A percentile compares a stretch with the other conserved stretches of the same genome.
Conservation (phyloP, 768 basidiomycete species). For the Symmetrospora coprosmae region DNA sequence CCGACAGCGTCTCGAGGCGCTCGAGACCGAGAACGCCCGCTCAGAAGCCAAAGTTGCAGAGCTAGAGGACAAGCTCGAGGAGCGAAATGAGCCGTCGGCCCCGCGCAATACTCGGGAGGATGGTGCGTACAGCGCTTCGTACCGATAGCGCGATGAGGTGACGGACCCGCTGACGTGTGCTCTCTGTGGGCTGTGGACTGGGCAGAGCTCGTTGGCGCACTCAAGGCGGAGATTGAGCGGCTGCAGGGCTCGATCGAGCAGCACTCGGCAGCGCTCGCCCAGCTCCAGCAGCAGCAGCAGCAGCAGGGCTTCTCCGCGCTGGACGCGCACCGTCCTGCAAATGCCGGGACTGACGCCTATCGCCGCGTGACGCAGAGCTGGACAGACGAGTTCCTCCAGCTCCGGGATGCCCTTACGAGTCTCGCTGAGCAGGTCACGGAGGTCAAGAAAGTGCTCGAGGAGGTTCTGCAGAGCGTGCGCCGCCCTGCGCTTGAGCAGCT, state of each 20-base stretch:
- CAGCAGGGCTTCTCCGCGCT: too few relatives aligned
- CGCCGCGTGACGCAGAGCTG: slow-evolving; percentile 11
- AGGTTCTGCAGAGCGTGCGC: slow-evolving; percentile 11
- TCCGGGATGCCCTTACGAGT: neutral
- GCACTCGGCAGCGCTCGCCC: neutral
- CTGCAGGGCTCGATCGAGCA: neutral
- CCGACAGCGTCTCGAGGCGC: neutral
- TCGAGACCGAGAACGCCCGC: slow-evolving; percentile 29
- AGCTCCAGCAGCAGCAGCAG: neutral
- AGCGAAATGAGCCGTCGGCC: neutral
- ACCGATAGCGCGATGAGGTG: too few relatives aligned
- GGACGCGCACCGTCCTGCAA: too few relatives aligned
- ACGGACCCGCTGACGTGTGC: too few relatives aligned
- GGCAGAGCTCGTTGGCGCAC: neutral
- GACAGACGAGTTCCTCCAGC: neutral
- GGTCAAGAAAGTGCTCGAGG: slow-evolving; percentile 2
- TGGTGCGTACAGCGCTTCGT: neutral
- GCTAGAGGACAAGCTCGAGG: slow-evolving; percentile 23
- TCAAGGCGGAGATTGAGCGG: neutral
- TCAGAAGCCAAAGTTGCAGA: slow-evolving; percentile 25
- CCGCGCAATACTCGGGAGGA: neutral
- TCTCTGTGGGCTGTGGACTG: neutral
- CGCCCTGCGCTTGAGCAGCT: neutral
- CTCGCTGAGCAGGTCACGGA: slow-evolving; percentile 3
- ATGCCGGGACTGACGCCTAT: too few relatives aligned